Evolutionary conservation across 108 stramenopile species (phyloP).

Genomic region (Asterionellopsis glacialis): DNA sequence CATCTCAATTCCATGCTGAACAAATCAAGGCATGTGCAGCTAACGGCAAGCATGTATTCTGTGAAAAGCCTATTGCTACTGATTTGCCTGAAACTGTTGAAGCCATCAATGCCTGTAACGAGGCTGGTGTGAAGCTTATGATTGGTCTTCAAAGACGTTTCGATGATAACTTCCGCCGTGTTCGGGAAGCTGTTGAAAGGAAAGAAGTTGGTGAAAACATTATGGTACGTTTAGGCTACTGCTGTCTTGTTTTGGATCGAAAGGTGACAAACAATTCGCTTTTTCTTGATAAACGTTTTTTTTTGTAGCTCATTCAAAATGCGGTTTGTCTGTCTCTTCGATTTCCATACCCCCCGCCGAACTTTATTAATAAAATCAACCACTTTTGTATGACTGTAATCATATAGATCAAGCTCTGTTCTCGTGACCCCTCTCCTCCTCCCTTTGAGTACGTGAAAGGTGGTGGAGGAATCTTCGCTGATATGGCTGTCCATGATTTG

Average conservation of each 20-base stretch:
- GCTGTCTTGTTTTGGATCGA: not conserved
- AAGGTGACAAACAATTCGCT: not conserved
- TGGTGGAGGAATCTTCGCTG: conserved; percentile 95
- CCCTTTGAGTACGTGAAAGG: conserved; percentile 93
- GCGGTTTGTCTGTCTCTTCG: too few relatives aligned
- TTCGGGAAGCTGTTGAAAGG: conserved; percentile 65
- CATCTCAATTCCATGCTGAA: conserved; percentile 88
- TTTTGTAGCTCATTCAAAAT: not conserved
- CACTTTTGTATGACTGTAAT: not conserved
- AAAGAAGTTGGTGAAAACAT: conserved; percentile 89
- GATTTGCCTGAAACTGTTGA: conserved; percentile 92
- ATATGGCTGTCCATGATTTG: conserved; percentile 98
- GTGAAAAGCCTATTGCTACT: conserved; percentile 95
- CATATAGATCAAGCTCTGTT: conserved; percentile 82
- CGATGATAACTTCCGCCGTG: conserved; percentile 92
- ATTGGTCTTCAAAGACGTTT: conserved; percentile 94
- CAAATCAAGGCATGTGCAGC: conserved; percentile 92
- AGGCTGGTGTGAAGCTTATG: conserved; percentile 91
- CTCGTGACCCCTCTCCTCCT: conserved; percentile 92
- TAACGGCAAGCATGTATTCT: conserved; percentile 92
- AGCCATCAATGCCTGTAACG: conserved; percentile 91
- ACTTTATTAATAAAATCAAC: too few relatives aligned
- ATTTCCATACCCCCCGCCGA: too few relatives aligned
- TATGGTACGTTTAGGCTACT: conserved; percentile 45
- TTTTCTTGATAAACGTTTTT: not conserved